These are phyloP conservation scores for Patellaria atrata DNA, from an alignment of 495 filamentous ascomycete species.

Conservation along the genomic window DNA sequence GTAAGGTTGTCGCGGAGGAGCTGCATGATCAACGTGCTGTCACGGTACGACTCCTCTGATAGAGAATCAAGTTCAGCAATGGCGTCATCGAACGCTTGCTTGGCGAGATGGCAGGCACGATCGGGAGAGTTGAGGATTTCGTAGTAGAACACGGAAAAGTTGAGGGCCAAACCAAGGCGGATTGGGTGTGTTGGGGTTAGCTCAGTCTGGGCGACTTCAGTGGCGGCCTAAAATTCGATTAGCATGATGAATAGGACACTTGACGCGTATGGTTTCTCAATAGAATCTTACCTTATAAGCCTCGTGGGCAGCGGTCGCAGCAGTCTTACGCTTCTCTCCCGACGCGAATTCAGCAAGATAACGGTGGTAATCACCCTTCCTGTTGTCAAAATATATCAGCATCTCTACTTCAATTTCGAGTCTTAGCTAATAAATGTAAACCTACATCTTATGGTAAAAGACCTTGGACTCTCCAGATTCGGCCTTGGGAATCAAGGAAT, in stretches of 20 bases:
- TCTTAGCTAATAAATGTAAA: conserved; percentile 14
- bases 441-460: conserved; percentile 99
- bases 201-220: conserved; percentile 95
- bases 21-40: conserved; percentile 99
- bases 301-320: conserved; percentile 87
- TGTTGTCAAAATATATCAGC: conserved; percentile 30
- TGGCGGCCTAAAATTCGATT: conserved; percentile 73
- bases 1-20: conserved; percentile 98
- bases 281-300: conserved; percentile 65
- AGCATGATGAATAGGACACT: conserved; percentile 1
- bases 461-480: conserved; percentile 98
- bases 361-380: conserved; percentile 99
- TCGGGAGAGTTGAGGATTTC: conserved; percentile 99
- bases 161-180: conserved; percentile 92
- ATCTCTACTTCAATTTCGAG: not conserved
- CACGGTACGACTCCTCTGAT: conserved; percentile 97
- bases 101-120: conserved; percentile 96
- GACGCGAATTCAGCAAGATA: conserved; percentile 97
- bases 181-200: conserved; percentile 98
- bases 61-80: conserved; percentile 98
- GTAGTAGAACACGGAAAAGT: conserved; percentile 99
- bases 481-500: conserved; percentile 92
- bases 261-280: conserved; percentile 1
- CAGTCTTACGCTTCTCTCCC: conserved; percentile 94
- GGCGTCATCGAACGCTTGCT: conserved; percentile 98